phyloP scores from a whole-genome alignment of 495 filamentous ascomycete species.

The Thermothielavioides terrestris region DNA sequence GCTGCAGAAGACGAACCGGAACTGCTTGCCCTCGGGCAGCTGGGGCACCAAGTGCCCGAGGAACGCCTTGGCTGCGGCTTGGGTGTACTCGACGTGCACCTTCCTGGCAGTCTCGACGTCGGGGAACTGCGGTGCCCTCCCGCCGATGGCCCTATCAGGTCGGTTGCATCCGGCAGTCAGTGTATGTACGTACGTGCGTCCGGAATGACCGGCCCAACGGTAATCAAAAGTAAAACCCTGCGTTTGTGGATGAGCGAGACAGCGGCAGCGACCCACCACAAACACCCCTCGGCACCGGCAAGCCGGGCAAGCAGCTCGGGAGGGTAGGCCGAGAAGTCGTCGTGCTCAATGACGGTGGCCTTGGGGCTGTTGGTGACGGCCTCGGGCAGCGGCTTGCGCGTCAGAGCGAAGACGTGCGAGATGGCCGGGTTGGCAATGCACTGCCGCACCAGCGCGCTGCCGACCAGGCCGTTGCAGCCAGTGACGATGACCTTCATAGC shows the following conservation, averaged over 20 bases:
- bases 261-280: slow-evolving; percentile 33
- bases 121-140: slow-evolving; percentile 18
- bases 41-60: slow-evolving; percentile 12
- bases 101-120: slow-evolving; percentile 22
- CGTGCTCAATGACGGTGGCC: slow-evolving; percentile 34
- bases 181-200: too few relatives aligned
- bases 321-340: slow-evolving; percentile 40
- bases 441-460: slow-evolving; percentile 36
- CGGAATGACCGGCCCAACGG: too few relatives aligned
- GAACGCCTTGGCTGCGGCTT: slow-evolving; percentile 37
- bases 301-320: slow-evolving; percentile 31
- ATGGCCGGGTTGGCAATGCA: slow-evolving; percentile 37
- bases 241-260: slow-evolving; percentile 4
- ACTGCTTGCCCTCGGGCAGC: slow-evolving; percentile 25
- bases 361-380: slow-evolving; percentile 28
- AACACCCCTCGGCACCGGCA: slow-evolving; percentile 42
- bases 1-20: slow-evolving; percentile 47
- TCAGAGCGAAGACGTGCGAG: slow-evolving; percentile 35
- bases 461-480: slow-evolving; percentile 45
- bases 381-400: slow-evolving; percentile 27
- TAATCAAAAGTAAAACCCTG: too few relatives aligned
- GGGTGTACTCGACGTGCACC: slow-evolving; percentile 39
- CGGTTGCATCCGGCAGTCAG: too few relatives aligned
- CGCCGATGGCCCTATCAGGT: slow-evolving; percentile 26
- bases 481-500: slow-evolving; percentile 46